Base-by-base conservation (phyloP, 495 filamentous ascomycete genomes). In the Symbiotaphrina buchneri region DNA sequence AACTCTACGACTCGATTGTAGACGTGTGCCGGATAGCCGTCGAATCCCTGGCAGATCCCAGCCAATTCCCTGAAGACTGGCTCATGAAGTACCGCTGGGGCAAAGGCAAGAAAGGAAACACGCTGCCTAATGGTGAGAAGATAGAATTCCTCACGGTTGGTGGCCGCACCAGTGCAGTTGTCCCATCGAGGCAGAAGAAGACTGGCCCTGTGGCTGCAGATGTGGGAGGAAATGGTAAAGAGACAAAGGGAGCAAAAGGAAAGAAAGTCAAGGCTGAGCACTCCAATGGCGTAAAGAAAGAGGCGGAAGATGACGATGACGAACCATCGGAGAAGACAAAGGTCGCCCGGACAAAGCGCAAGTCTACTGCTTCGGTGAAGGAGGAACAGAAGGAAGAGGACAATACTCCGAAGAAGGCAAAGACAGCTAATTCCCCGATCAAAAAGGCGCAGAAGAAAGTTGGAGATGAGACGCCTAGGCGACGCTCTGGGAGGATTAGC, bases 11-110 rank as follows among this genome's bases (percentile, higher is more conserved):
- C n/a, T 61, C 74, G 0, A 68, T 94, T 22, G 56, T 71, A 32
- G 67, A 77, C 33, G 72, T 97, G 22, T 92, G 81, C 42, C 61
- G 71, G 25, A 68, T 65, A 3, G 76, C 85, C 0, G 69, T 84
- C 6, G 76, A 80, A 32, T 62, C 71, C 19, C 58, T 87, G 19
- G 84, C 73, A 2, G 85, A 94, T 31, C 78, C 70, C 1, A 67
- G 70, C 13, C 59, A 74, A 45, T 92, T 94, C 41, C 87, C 87
- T 0, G 63, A 82, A 27, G 57, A 84, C 33, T 97, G 85, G 87
- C 55, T 97, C 18, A 90, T 94, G 59, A 71, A 79, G 28, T 66
- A 92, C 47, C 69, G 87, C 13, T 93, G 84, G 85, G 60, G 70
- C 6, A 91, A 90, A 44, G 84, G 84, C 10, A 78, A 78, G 52